Base-by-base conservation (phyloP, 2,329 filamentous ascomycete species). In the Karstenula rhodostoma region DNA sequence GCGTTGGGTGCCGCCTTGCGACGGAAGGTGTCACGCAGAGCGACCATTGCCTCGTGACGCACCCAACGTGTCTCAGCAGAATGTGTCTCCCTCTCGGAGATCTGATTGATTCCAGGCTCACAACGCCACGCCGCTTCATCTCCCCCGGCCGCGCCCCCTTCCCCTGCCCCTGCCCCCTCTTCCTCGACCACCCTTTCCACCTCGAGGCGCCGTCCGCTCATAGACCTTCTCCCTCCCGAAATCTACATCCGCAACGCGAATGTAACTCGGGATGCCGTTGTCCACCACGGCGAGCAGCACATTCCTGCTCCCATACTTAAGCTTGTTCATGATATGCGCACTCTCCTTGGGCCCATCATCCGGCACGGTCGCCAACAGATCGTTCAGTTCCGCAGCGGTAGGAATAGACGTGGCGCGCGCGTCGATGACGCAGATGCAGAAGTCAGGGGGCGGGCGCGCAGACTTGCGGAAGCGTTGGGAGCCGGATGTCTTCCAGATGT, bases 241-340 rank as follows among this genome's bases (percentile, higher is more conserved):
- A 0, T 89, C 89, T 12, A 88, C 89, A 80, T 98, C 93, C 1
- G 86, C 88, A 60, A 97, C 84, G 25, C 91, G 83, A 71, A 97
- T 83, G 74, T 94, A 98, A 76, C 94, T 98, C 48, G 94, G 90
- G 23, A 98, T 85, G 0, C 95, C 95, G 64, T 93, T 87, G 75
- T 98, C 95, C 35, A 97, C 93, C 2, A 98, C 86, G 0, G 94
- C 95, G 25, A 99, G 76, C 35, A 97, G 83, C 33, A 95, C 91
- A 77, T 92, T 95, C 65, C 92, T 86, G 75, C 90, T 89, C 1
- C 93, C 95, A 71, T 96, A 89, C 78, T 93, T 94, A 64, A 98
- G 80, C 60, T 91, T 88, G 71, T 89, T 86, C 73, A 96, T 95
- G 65, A 94, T 78, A 64, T 85, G 78, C 8, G 79, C 78, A 13